Conservation (phyloP, 2,329 filamentous ascomycete genomes). For the Akanthomyces lecanii region DNA sequence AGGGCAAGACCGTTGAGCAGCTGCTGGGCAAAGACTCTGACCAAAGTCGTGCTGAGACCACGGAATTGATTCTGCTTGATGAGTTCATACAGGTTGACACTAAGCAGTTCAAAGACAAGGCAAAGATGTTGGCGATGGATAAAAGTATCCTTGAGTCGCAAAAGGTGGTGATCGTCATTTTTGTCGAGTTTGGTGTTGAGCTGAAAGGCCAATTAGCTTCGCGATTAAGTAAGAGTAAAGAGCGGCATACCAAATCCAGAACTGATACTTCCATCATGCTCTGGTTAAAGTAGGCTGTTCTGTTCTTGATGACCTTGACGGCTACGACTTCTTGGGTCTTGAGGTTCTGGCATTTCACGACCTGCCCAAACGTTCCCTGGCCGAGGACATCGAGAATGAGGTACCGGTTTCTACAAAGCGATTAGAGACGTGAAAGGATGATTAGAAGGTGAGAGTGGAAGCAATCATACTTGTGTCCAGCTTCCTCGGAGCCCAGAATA, state of each 20-base stretch:
- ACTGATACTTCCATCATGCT: slow-evolving; percentile 99
- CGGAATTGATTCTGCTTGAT: slow-evolving; percentile 99
- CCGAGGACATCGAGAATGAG: slow-evolving; percentile 95
- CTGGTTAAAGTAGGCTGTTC: slow-evolving; percentile 98
- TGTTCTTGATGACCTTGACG: slow-evolving; percentile 98
- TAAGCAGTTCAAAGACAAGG: slow-evolving; percentile 91
- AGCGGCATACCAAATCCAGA: slow-evolving; percentile 70
- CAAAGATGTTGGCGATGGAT: slow-evolving; percentile 97
- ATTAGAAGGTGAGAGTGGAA: background rate
- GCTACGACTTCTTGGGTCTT: slow-evolving; percentile 98
- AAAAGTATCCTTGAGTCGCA: slow-evolving; percentile 94
- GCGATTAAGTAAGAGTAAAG: background rate
- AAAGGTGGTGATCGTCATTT: slow-evolving; percentile 94
- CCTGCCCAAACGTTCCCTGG: slow-evolving; percentile 96
- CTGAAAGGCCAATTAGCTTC: slow-evolving; percentile 38
- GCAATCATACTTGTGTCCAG: slow-evolving; percentile 76
- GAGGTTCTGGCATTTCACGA: slow-evolving; percentile 97
- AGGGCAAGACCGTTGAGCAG: slow-evolving; percentile 87
- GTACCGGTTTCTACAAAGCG: slow-evolving; percentile 71
- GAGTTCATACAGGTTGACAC: slow-evolving; percentile 95
- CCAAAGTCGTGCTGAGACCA: slow-evolving; percentile 91
- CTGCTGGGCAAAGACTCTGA: slow-evolving; percentile 96
- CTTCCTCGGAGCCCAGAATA: slow-evolving; percentile 94
- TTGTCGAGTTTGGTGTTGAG: slow-evolving; percentile 98
- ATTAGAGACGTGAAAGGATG: slow-evolving; percentile 10